Percentiles rank a stretch among this genome's conserved stretches.
phyloP scores from a whole-genome alignment of 768 basidiomycete genomes.

The Suillus subaureus region DNA sequence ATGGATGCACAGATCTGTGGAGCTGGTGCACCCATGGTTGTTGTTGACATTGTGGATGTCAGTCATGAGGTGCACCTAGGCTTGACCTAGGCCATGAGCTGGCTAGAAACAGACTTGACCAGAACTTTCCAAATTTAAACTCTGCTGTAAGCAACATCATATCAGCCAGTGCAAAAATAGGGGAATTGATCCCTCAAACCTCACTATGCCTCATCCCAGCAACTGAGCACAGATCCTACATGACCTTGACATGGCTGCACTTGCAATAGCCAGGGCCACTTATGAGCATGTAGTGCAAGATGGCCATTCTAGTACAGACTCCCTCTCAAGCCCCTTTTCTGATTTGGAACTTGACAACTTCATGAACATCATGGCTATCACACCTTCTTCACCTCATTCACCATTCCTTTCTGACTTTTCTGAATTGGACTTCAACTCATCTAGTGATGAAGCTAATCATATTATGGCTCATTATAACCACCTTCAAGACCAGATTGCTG shows the following conservation, averaged over 20 bases:
- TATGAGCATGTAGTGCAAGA: neutral
- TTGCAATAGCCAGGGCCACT: neutral
- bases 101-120: no score
- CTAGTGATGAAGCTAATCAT: neutral
- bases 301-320: neutral
- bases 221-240: neutral
- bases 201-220: neutral
- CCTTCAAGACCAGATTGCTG: neutral
- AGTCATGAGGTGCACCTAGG: no score
- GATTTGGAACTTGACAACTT: neutral
- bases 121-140: no score
- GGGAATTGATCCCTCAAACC: neutral
- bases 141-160: no score
- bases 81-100: no score
- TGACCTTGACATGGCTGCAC: neutral
- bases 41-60: no score
- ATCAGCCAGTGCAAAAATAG: no score
- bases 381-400: neutral
- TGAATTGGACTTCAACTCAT: neutral
- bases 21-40: no score
- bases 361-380: neutral
- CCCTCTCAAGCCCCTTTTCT: neutral
- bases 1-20: no score
- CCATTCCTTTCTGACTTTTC: neutral
- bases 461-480: neutral